Evolutionary conservation across 768 basidiomycete genomes (phyloP).

Genomic region (Boletus sensibilis): DNA sequence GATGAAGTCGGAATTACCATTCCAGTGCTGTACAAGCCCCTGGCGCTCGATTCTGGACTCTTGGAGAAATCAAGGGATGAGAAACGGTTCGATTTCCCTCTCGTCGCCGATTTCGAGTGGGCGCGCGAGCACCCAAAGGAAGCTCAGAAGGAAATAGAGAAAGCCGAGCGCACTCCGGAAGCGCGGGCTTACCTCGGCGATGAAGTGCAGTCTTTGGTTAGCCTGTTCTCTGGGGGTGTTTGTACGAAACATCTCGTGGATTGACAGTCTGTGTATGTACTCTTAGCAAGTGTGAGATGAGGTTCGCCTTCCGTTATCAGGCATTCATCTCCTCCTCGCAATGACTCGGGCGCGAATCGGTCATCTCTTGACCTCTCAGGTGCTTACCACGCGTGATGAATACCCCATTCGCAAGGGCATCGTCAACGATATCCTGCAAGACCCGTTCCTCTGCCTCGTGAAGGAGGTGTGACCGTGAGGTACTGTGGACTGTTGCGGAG

Average conservation of each 20-base stretch:
- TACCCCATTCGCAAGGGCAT: slow-evolving; percentile 75
- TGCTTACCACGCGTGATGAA: slow-evolving; percentile 81
- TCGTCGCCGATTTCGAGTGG: slow-evolving; percentile 9
- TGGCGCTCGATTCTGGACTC: neutral
- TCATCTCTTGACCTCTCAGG: slow-evolving; percentile 76
- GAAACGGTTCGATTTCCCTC: neutral
- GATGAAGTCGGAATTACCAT: neutral
- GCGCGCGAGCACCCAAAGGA: slow-evolving; percentile 14
- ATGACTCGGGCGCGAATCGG: slow-evolving; percentile 58
- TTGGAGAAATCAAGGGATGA: neutral
- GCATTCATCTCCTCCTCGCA: slow-evolving; percentile 49
- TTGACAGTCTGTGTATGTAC: neutral
- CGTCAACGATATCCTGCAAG: slow-evolving; percentile 92
- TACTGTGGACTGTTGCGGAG: slow-evolving; percentile 39
- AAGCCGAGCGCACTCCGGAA: neutral
- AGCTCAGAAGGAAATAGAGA: neutral
- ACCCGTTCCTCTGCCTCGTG: slow-evolving; percentile 67
- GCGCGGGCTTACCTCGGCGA: neutral
- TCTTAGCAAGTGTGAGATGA: neutral
- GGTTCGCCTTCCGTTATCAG: neutral
- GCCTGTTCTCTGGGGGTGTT: neutral
- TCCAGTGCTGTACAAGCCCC: neutral
- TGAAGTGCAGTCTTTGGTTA: too few species aligned
- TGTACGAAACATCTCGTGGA: neutral
- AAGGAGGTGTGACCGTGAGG: slow-evolving; percentile 19